Base-by-base conservation (phyloP, 2,329 filamentous ascomycete species). In the Lachnellula occidentalis region DNA sequence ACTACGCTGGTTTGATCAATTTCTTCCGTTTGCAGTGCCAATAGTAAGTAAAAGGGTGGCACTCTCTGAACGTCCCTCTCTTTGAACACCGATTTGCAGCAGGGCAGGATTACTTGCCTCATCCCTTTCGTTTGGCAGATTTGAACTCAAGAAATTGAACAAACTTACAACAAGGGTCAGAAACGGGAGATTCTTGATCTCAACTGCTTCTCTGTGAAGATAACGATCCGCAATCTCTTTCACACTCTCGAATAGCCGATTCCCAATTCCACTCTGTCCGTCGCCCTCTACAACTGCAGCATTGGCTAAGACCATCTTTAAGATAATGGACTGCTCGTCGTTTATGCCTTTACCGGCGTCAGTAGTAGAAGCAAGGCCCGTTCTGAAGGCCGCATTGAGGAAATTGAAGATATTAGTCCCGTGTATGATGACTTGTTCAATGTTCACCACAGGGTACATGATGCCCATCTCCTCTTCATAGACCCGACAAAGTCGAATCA, bases 401-500 rank as follows among this genome's bases (percentile, higher is more conserved):
- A 89, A 94, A 0, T 81, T 77, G 53, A 85, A 86, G 1, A 96
- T 74, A 56, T 79, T 78, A 58, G 81, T 84, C 6, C 86, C 85
- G 68, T 95, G 88, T 5, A 76, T 75, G 37, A 88, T 83, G 39
- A 95, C 75, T 42, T 78, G 78, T 42, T 87, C 81, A 36, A 95
- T 87, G 61, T 89, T 81, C 46, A 95, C 71, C 4, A 96, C 81
- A 0, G 92, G 92, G 69, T 95, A 96, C 90, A 96, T 95, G 64
- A 92, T 81, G 43, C 90, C 90, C 64, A 95, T 86, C 68, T 96
- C 92, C 64, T 96, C 91, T 61, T 95, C 88, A 66, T 94, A 92
- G 0, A 95, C 76, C 14, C 82, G 78, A 61, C 89, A 90, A 14
- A 96, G 73, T 1, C 90, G 82, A 19, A 92, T 70, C 64, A 94